Conservation (phyloP, 768 basidiomycete species). For the Ephemerocybe angulata region DNA sequence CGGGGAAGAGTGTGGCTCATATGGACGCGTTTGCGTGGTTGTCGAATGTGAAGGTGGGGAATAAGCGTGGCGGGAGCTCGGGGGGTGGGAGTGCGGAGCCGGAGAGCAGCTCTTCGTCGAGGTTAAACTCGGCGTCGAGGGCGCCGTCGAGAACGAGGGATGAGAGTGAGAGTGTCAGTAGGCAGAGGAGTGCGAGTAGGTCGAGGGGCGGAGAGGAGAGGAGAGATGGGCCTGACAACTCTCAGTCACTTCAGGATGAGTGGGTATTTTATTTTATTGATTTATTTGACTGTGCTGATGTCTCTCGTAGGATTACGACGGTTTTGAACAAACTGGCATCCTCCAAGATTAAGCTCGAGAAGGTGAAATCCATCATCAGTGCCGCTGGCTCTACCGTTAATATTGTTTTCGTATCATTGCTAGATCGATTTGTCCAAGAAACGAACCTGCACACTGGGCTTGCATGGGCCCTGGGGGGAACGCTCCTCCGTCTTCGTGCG, state of each 20-base stretch:
- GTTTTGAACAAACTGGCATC: constrained; percentile 64
- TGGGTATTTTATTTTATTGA: not conserved
- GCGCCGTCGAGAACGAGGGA: constrained; percentile 16
- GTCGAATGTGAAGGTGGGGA: constrained; percentile 65
- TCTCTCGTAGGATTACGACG: constrained; percentile 72
- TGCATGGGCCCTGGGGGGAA: constrained; percentile 92
- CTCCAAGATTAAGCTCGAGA: constrained; percentile 80
- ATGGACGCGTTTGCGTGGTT: constrained; percentile 75
- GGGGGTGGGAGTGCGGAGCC: constrained; percentile 45
- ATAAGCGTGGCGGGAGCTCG: constrained; percentile 51
- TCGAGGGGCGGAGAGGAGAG: constrained; percentile 32
- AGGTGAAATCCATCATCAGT: constrained; percentile 42
- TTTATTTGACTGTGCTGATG: not conserved
- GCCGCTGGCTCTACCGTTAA: not conserved
- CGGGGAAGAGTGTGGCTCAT: constrained; percentile 44
- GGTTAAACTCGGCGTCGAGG: constrained; percentile 46
- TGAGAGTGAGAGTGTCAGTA: constrained; percentile 18
- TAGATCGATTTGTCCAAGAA: constrained; percentile 69
- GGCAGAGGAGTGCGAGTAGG: constrained; percentile 48
- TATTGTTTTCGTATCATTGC: constrained; percentile 6
- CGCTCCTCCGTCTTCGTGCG: constrained; percentile 81
- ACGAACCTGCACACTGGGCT: constrained; percentile 78
- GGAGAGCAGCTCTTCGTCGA: constrained; percentile 45
- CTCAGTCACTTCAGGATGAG: constrained; percentile 32
- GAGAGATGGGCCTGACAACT: constrained; percentile 27